Evolutionary conservation across 495 filamentous ascomycete genomes (phyloP).

Genomic region (Aspergillus indologenus): DNA sequence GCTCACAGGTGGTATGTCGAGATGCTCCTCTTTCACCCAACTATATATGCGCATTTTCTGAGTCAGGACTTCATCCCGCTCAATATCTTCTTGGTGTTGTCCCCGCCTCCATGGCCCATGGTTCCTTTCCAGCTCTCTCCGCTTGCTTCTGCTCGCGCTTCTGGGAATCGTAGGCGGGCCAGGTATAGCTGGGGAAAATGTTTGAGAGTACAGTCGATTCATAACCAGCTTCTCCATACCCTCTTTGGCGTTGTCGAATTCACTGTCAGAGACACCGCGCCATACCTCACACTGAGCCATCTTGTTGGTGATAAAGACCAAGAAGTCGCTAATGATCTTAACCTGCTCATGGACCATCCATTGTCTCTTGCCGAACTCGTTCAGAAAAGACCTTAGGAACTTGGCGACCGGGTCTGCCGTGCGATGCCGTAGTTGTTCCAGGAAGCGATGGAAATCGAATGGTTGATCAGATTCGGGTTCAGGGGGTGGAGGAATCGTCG

Average conservation of each 20-base stretch:
- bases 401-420: constrained; percentile 95
- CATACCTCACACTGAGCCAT: constrained; percentile 99
- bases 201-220: constrained; percentile 95
- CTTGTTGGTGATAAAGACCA: constrained; percentile 96
- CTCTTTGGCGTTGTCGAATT: constrained; percentile 97
- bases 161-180: constrained; percentile 67
- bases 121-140: constrained; percentile 62
- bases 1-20: constrained; percentile 86
- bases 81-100: constrained; percentile 98
- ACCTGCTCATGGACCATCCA: constrained; percentile 99
- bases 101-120: constrained; percentile 81
- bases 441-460: constrained; percentile 96
- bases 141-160: constrained; percentile 61
- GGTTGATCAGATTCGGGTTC: constrained; percentile 86
- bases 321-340: constrained; percentile 95
- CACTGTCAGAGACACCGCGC: constrained; percentile 90
- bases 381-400: constrained; percentile 89
- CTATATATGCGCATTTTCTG: constrained; percentile 96
- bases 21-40: constrained; percentile 90
- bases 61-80: constrained; percentile 88
- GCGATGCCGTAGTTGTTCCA: constrained; percentile 91
- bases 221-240: constrained; percentile 99
- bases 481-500: constrained; percentile 66
- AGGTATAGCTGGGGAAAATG: constrained; percentile 91
- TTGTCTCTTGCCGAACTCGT: constrained; percentile 94